Evolutionary conservation across 345 rosid genomes (phyloP), one percentile per base, ranked within the genome.

Genomic region (Conringia planisiliqua): DNA sequence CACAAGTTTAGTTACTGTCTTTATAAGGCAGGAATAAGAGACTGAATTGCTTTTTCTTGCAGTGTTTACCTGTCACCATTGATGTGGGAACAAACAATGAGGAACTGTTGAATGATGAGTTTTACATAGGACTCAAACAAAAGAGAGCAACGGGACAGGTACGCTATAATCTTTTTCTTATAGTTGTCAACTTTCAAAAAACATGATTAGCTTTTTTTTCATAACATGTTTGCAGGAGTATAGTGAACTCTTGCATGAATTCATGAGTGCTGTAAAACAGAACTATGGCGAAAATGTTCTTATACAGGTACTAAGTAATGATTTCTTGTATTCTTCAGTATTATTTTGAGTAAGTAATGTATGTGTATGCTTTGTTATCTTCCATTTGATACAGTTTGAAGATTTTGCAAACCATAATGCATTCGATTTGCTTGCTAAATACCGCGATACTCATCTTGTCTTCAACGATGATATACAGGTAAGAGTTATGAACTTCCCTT

Each of bases 381-480:
- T 63, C 12, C 26, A 18, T 36, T 52, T 66, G 33, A 66, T 13
- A 11, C 87, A 91, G 98, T 94, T 94, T 80, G 98, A 94, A 85
- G 98, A 94, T 82, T 94, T 94, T 74, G 98, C 98, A 63, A 94
- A 94, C 78, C 98, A 94, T 85, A 90, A 94, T 33, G 98, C 97
- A 9, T 94, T 91, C 59, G 87, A 88, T 52, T 79, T 95, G 67
- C 96, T 95, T 61, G 81, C 87, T 4, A 92, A 84, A 70, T 92
- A 92, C 72, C 82, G 91, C 36, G 61, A 90, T 30, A 83, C 82
- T 17, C 98, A 95, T 80, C 97, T 95, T 6, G 97, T 95, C 78
- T 92, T 92, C 90, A 95, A 95, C 10, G 99, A 95, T 79, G 98
- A 95, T 65, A 95, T 92, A 60, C 98, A 95, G 90, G 99, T 88